A percentile compares a stretch with the other conserved stretches of the same genome.
Conservation (phyloP, 257 asterid species). For the Avicennia marina region DNA sequence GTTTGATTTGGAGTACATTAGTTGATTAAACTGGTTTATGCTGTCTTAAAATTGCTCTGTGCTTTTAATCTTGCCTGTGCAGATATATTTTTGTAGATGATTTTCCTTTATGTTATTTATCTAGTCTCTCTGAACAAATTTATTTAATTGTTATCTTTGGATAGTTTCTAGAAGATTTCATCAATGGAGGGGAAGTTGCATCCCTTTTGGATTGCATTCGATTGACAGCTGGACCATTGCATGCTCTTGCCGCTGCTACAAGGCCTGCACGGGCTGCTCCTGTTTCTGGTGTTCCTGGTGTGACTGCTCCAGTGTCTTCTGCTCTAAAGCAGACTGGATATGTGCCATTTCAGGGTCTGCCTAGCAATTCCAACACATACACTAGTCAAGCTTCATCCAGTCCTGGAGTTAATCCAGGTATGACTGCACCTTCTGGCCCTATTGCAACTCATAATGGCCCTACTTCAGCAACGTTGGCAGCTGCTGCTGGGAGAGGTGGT, state of each 20-base stretch:
- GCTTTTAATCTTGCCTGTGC: background rate
- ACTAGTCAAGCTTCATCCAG: slow-evolving; percentile 60
- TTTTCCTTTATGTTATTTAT: slow-evolving; percentile 11
- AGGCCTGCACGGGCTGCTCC: slow-evolving; percentile 99
- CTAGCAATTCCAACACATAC: slow-evolving; percentile 51
- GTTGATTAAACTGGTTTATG: background rate
- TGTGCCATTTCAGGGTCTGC: slow-evolving; percentile 46
- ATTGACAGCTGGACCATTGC: slow-evolving; percentile 97
- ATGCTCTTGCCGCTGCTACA: slow-evolving; percentile 99
- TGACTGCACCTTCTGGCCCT: slow-evolving; percentile 45
- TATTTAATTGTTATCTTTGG: slow-evolving; percentile 3
- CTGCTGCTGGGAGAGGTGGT: slow-evolving; percentile 94
- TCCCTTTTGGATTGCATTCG: slow-evolving; percentile 96
- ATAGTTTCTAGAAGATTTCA: slow-evolving; percentile 98
- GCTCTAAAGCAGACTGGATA: slow-evolving; percentile 65
- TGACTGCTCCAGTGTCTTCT: slow-evolving; percentile 53
- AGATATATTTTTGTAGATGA: slow-evolving; percentile 2
- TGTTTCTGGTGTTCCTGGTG: slow-evolving; percentile 74
- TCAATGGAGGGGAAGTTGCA: slow-evolving; percentile 94
- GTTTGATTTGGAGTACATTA: slow-evolving; percentile 1
- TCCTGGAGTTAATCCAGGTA: slow-evolving; percentile 46
- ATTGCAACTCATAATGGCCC: slow-evolving; percentile 48
- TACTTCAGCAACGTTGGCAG: slow-evolving; percentile 69
- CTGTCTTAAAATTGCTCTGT: background rate
- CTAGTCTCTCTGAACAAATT: slow-evolving; percentile 9